A percentile compares a stretch with the other conserved stretches of the same genome.
Evolutionary conservation across 208 protist genomes (phyloP).

Genomic region (Tritrichomonas foetus): DNA sequence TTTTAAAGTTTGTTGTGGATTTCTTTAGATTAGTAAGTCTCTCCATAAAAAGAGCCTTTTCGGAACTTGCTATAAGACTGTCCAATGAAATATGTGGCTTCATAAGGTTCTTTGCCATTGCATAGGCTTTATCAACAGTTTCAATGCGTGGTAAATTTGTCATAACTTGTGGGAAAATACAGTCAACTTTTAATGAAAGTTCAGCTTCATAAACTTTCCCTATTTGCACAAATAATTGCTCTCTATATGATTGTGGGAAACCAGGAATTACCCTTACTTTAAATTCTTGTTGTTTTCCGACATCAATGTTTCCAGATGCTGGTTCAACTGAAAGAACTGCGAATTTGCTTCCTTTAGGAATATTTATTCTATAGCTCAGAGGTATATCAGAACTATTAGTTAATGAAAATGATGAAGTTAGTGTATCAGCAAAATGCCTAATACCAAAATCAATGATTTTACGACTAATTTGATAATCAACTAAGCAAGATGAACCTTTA

Average conservation of each 20-base stretch:
- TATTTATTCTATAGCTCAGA: not conserved
- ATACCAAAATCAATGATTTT: not conserved
- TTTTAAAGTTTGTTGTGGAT: too few relatives aligned
- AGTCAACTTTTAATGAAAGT: not conserved
- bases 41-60: too few relatives aligned
- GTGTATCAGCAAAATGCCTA: not conserved
- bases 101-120: not conserved
- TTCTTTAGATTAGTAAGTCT: too few relatives aligned
- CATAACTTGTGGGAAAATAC: not conserved
- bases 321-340: not conserved
- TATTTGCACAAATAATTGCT: not conserved
- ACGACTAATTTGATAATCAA: not conserved
- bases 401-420: not conserved
- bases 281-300: not conserved
- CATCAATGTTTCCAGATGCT: not conserved
- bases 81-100: too few relatives aligned
- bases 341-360: not conserved
- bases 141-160: not conserved
- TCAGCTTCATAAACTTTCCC: not conserved
- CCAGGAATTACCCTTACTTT: not conserved
- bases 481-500: not conserved
- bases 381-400: not conserved
- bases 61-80: too few relatives aligned
- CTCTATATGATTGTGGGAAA: not conserved
- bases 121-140: not conserved